These are phyloP conservation scores for Piper longum DNA, from an alignment of 164 flowering plant species.

Conservation along the genomic window DNA sequence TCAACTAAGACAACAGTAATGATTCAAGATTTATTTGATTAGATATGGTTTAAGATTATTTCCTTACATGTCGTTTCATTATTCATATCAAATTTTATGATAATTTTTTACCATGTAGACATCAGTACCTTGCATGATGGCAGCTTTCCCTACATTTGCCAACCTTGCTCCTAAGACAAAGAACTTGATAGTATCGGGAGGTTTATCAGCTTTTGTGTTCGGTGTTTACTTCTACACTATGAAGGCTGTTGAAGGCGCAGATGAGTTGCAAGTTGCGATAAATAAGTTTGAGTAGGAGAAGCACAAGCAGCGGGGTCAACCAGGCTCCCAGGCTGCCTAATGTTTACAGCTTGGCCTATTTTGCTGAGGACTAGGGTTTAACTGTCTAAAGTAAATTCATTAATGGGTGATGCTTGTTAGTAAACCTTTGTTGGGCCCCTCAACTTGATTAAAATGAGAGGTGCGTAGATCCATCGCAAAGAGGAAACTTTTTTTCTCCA, in stretches of 20 bases:
- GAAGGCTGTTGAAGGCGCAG: constrained; percentile 21
- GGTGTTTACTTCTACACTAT: constrained; percentile 93
- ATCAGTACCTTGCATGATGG: constrained; percentile 6
- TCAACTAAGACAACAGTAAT: no score
- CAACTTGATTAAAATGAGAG: no score
- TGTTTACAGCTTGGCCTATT: no score
- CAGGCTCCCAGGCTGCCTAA: background rate
- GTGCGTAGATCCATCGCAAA: no score
- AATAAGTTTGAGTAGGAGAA: constrained; percentile 11
- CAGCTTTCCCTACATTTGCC: constrained; percentile 17
- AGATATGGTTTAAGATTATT: no score
- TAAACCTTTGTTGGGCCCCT: no score
- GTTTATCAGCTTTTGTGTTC: constrained; percentile 68
- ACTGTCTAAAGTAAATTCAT: no score
- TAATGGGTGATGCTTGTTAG: no score
- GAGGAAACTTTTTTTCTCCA: no score
- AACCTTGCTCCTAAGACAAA: constrained; percentile 55
- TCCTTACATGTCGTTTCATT: no score
- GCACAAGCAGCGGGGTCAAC: background rate
- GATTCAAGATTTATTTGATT: no score
- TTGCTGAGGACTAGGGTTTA: no score
- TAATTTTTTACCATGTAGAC: background rate
- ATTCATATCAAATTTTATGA: background rate
- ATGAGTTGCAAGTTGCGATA: constrained; percentile 12
- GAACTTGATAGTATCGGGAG: constrained; percentile 74